Evolutionary conservation across 1,139 yeast genomes (phyloP).

Genomic region (Nematodospora anomalae): DNA sequence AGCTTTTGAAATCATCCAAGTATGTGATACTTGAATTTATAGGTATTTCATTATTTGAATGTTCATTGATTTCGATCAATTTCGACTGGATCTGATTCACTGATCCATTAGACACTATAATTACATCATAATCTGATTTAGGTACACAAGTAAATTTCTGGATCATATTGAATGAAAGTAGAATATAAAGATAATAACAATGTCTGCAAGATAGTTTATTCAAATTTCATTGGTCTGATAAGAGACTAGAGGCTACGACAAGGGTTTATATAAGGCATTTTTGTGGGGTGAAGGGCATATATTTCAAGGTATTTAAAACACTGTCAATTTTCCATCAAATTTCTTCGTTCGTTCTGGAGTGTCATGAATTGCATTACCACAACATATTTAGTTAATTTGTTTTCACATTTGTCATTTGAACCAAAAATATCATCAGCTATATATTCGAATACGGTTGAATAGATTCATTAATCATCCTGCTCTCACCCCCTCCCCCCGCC

Average conservation of each 20-base stretch:
- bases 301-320: neutral
- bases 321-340: neutral
- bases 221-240: slow-evolving; percentile 17
- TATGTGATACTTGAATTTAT: slow-evolving; percentile 27
- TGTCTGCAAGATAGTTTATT: neutral
- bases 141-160: slow-evolving; percentile 40
- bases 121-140: slow-evolving; percentile 33
- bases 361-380: no score
- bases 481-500: no score
- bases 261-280: slow-evolving; percentile 12
- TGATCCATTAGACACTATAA: slow-evolving; percentile 38
- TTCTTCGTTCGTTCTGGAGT: neutral
- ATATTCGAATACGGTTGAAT: no score
- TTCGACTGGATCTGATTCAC: slow-evolving; percentile 32
- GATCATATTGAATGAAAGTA: slow-evolving; percentile 24
- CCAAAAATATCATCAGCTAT: no score
- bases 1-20: slow-evolving; percentile 28
- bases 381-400: no score
- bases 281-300: neutral
- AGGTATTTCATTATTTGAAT: slow-evolving; percentile 28
- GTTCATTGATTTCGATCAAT: slow-evolving; percentile 25
- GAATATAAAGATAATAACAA: slow-evolving; percentile 1
- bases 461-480: no score
- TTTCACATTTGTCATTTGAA: no score
- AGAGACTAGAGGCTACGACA: slow-evolving; percentile 5